Percentiles rank a stretch among this genome's conserved stretches.
Conservation (phyloP, 768 basidiomycete genomes). For the Fibroporia radiculosa region DNA sequence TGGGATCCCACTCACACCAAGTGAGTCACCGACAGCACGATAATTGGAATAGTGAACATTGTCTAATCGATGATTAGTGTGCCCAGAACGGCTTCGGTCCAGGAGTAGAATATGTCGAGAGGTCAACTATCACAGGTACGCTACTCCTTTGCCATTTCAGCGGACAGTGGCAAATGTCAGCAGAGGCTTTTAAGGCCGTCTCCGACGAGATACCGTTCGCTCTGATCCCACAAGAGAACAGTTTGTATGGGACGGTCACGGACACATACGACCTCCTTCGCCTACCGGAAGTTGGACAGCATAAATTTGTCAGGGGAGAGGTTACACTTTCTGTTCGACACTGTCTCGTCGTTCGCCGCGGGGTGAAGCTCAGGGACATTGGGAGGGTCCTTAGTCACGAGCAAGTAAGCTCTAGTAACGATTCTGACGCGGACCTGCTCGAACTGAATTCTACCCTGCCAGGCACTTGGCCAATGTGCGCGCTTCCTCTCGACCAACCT, state of each 20-base stretch:
- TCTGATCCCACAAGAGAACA: constrained; percentile 78
- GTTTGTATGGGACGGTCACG: constrained; percentile 61
- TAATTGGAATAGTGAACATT: no score
- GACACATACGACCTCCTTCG: constrained; percentile 70
- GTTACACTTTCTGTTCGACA: constrained; percentile 56
- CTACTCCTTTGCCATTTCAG: neutral
- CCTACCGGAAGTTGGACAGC: constrained; percentile 25
- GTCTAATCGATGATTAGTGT: constrained; percentile 27
- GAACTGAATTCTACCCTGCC: neutral
- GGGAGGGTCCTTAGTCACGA: constrained; percentile 67
- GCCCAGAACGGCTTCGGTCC: constrained; percentile 39
- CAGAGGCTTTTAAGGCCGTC: constrained; percentile 56
- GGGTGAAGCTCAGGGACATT: constrained; percentile 48
- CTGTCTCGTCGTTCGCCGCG: constrained; percentile 56
- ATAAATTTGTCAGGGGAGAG: constrained; percentile 52
- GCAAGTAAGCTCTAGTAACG: constrained; percentile 41
- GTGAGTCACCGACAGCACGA: constrained; percentile 26
- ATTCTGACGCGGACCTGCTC: neutral
- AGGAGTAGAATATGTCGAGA: constrained; percentile 35
- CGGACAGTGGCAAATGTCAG: neutral
- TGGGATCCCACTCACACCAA: constrained; percentile 69
- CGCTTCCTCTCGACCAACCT: constrained; percentile 47
- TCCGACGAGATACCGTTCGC: constrained; percentile 40
- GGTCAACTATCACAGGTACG: constrained; percentile 29
- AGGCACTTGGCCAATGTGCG: constrained; percentile 80